Evolutionary conservation across 495 filamentous ascomycete species (phyloP).

Genomic region (Daldinia decipiens): DNA sequence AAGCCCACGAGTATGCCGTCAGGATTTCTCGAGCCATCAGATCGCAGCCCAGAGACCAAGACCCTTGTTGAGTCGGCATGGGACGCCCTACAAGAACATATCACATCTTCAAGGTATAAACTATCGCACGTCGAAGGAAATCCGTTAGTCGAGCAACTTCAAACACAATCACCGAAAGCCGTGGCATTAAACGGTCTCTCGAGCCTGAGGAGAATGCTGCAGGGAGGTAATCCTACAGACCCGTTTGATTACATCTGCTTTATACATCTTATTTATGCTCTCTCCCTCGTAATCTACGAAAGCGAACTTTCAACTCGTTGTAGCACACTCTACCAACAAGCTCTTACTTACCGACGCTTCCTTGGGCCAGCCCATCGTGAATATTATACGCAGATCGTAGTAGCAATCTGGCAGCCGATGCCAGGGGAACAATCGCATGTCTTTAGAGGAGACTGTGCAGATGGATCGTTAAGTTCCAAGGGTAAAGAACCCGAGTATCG

Average conservation of each 20-base stretch:
- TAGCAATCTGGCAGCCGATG: conserved; percentile 54
- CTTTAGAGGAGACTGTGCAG: conserved; percentile 8
- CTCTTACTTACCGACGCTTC: conserved; percentile 49
- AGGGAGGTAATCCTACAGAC: conserved; percentile 45
- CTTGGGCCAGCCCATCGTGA: conserved; percentile 45
- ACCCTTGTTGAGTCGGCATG: conserved; percentile 54
- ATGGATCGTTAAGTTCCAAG: conserved; percentile 47
- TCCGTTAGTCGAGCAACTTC: conserved; percentile 50
- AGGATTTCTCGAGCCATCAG: conserved; percentile 30
- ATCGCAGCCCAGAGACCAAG: conserved; percentile 49
- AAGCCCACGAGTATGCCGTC: conserved; percentile 33
- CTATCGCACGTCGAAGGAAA: conserved; percentile 51
- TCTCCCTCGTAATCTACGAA: conserved; percentile 56
- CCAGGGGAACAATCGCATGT: conserved; percentile 28
- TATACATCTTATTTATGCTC: conserved; percentile 57
- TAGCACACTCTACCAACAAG: conserved; percentile 53
- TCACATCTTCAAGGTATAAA: conserved; percentile 53
- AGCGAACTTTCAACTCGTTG: conserved; percentile 42
- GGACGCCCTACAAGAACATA: conserved; percentile 55
- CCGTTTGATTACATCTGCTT: conserved; percentile 56
- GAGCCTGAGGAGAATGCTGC: conserved; percentile 48
- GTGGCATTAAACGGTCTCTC: conserved; percentile 53
- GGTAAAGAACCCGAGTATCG: conserved; percentile 53
- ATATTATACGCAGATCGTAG: conserved; percentile 49
- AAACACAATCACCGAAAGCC: conserved; percentile 48